Evolutionary conservation across 139 green algal species (phyloP).

Genomic region (Yamagishiella unicocca): DNA sequence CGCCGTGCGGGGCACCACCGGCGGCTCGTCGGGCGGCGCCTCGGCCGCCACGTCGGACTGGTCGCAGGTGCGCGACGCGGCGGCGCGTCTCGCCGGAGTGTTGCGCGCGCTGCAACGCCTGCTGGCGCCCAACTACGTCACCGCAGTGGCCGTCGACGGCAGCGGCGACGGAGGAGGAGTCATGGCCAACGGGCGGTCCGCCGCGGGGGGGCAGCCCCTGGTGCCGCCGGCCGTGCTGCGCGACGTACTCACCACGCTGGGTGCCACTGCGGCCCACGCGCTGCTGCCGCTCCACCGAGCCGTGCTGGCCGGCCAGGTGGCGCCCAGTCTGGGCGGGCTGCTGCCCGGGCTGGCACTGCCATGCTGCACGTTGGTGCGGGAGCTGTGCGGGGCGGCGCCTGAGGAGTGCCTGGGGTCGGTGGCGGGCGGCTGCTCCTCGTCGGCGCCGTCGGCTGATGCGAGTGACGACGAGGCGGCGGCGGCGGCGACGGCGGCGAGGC

Average conservation of each 20-base stretch:
- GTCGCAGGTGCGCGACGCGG: background rate
- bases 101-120: slow-evolving; percentile 32
- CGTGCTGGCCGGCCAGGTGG: background rate
- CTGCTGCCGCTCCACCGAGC: slow-evolving; percentile 41
- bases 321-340: background rate
- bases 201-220: background rate
- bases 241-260: slow-evolving; percentile 1
- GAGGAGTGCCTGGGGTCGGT: background rate
- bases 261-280: slow-evolving; percentile 9
- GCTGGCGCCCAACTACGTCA: slow-evolving; percentile 6
- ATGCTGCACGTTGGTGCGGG: slow-evolving; percentile 12
- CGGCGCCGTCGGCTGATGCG: background rate
- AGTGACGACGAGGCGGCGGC: background rate
- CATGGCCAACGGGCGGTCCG: background rate
- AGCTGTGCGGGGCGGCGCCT: background rate
- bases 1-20: slow-evolving; percentile 16
- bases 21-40: background rate
- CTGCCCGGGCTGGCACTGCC: slow-evolving; percentile 11
- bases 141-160: background rate
- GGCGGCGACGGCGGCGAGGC: background rate
- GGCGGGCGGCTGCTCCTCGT: too few species aligned
- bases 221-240: slow-evolving; percentile 33
- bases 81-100: background rate
- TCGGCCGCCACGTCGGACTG: background rate
- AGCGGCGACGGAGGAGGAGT: background rate